These are phyloP conservation scores for Neurospora discreta DNA, from an alignment of 495 filamentous ascomycete genomes.

Conservation along the genomic window DNA sequence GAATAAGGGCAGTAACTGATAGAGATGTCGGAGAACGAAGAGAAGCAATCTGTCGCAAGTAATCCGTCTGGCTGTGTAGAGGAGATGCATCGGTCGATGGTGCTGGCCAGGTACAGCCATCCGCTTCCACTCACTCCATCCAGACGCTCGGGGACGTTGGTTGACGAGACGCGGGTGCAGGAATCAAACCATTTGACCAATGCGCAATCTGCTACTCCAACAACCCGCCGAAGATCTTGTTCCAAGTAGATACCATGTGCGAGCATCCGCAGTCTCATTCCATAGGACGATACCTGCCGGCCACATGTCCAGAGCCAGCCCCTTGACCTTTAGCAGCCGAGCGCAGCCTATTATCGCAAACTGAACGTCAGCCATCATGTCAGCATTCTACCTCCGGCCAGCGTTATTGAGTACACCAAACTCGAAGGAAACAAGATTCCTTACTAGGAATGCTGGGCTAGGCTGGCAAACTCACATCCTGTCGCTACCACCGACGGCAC, in stretches of 20 bases:
- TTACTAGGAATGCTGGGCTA: slow-evolving; percentile 78
- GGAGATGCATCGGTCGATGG: slow-evolving; percentile 19
- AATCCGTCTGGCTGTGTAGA: slow-evolving; percentile 7
- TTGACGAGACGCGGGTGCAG: not conserved
- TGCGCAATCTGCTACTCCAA: slow-evolving; percentile 18
- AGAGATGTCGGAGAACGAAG: slow-evolving; percentile 24
- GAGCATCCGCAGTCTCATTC: slow-evolving; percentile 37
- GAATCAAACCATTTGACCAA: slow-evolving; percentile 12
- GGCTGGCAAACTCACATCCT: slow-evolving; percentile 90
- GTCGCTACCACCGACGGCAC: slow-evolving; percentile 83
- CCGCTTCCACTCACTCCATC: not conserved
- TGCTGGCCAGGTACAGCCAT: slow-evolving; percentile 12
- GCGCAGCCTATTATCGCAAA: slow-evolving; percentile 88
- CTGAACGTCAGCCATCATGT: slow-evolving; percentile 73
- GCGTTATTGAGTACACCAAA: slow-evolving; percentile 75
- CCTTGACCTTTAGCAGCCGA: slow-evolving; percentile 82
- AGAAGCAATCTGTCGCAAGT: slow-evolving; percentile 21
- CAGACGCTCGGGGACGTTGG: not conserved
- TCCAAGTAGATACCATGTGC: not conserved
- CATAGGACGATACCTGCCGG: slow-evolving; percentile 58
- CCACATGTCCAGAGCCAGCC: slow-evolving; percentile 48
- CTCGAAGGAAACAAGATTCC: slow-evolving; percentile 77
- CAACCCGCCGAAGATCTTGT: slow-evolving; percentile 7
- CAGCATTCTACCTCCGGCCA: slow-evolving; percentile 61
- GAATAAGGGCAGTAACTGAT: slow-evolving; percentile 12